A percentile compares a stretch with the other conserved stretches of the same genome.
These are phyloP conservation scores for Sordariomycetes sp. DNA, from an alignment of 2,329 filamentous ascomycete species.

Conservation along the genomic window DNA sequence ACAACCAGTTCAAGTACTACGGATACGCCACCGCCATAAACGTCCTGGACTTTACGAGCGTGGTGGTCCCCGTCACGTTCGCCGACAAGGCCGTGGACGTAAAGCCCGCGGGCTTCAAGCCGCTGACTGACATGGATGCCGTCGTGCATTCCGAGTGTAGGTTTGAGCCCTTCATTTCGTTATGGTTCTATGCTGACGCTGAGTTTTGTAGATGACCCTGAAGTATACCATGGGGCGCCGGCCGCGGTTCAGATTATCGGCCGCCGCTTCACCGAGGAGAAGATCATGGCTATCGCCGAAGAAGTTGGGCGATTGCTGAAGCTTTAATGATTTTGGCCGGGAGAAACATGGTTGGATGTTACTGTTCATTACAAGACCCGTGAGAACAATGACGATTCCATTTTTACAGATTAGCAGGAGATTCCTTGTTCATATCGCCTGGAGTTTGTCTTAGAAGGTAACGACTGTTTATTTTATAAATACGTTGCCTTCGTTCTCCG, in stretches of 20 bases:
- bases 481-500: background rate
- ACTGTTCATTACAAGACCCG: too few species aligned
- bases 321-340: background rate
- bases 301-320: constrained; percentile 19
- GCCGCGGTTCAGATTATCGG: constrained; percentile 15
- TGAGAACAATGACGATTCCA: too few species aligned
- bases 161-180: constrained; percentile 2
- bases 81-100: constrained; percentile 26
- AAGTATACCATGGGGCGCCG: constrained; percentile 14
- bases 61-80: constrained; percentile 31
- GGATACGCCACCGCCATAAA: constrained; percentile 24
- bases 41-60: constrained; percentile 26
- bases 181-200: background rate
- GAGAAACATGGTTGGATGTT: too few species aligned
- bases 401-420: too few species aligned
- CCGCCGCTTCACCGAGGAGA: constrained; percentile 14
- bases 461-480: background rate
- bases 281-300: constrained; percentile 20
- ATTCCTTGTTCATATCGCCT: background rate
- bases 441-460: background rate
- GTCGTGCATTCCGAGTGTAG: constrained; percentile 14
- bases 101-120: constrained; percentile 9
- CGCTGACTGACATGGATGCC: constrained; percentile 11
- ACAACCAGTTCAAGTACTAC: constrained; percentile 24
- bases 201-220: constrained; percentile 8